phyloP scores from a whole-genome alignment of 2,329 filamentous ascomycete genomes.

The Plectosphaerella sp. region DNA sequence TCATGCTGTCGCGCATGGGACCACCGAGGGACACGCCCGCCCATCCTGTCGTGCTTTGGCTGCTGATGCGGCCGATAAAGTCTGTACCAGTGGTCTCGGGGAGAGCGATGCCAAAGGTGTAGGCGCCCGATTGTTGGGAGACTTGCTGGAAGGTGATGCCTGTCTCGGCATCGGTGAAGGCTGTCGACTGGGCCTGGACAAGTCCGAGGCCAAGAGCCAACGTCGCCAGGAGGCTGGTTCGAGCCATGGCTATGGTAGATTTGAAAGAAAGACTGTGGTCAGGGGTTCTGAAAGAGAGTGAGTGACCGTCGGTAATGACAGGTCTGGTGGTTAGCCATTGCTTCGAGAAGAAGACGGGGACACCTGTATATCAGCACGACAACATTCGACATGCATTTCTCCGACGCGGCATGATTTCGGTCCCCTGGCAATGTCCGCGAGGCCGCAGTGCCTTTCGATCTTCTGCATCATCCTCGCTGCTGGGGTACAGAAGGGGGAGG shows the following conservation, averaged over 20 bases:
- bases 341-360: background rate
- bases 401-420: background rate
- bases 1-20: conserved; percentile 40
- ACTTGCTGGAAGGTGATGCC: conserved; percentile 27
- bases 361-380: background rate
- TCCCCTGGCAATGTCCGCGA: background rate
- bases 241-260: background rate
- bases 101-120: conserved; percentile 44
- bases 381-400: background rate
- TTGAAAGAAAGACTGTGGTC: background rate
- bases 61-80: conserved; percentile 50
- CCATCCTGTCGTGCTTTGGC: conserved; percentile 37
- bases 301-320: background rate
- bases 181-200: conserved; percentile 14
- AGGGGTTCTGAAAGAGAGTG: background rate
- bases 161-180: conserved; percentile 37
- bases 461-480: too few species aligned
- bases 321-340: background rate
- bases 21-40: conserved; percentile 42
- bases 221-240: background rate
- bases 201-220: conserved; percentile 12
- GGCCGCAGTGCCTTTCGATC: too few species aligned
- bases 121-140: conserved; percentile 20
- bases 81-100: conserved; percentile 43
- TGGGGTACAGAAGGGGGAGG: too few species aligned